phyloP scores from a whole-genome alignment of 495 filamentous ascomycete genomes.

The Evansstolkia leycettana region DNA sequence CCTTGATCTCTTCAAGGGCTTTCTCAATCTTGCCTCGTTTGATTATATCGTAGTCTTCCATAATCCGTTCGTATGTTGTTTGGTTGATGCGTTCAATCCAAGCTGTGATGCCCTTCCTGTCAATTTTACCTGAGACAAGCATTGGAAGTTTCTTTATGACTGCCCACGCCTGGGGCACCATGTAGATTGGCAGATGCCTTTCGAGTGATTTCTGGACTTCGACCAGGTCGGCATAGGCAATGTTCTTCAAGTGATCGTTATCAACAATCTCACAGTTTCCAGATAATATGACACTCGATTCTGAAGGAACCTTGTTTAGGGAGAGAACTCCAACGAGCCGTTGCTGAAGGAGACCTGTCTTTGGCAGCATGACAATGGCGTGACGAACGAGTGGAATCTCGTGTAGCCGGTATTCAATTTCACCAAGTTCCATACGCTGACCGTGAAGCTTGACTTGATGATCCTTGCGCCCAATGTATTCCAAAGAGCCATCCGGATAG shows the following conservation, averaged over 20 bases:
- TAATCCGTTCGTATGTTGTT: conserved; percentile 21
- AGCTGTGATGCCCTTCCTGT: conserved; percentile 30
- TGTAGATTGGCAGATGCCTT: conserved; percentile 30
- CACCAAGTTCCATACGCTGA: conserved; percentile 52
- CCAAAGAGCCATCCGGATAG: conserved; percentile 38
- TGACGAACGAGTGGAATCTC: conserved; percentile 25
- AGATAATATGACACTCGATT: conserved; percentile 19
- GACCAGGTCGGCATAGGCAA: conserved; percentile 16
- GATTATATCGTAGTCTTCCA: conserved; percentile 25
- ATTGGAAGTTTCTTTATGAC: conserved; percentile 31
- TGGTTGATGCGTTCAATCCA: conserved; percentile 33
- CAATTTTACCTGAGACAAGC: conserved; percentile 37
- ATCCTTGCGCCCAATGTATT: conserved; percentile 48
- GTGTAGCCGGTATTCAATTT: conserved; percentile 31
- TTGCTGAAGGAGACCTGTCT: conserved; percentile 22
- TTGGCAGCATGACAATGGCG: conserved; percentile 34
- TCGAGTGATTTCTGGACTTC: conserved; percentile 27
- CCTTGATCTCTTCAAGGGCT: conserved; percentile 12
- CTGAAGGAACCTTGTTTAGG: conserved; percentile 17
- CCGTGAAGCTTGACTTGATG: conserved; percentile 58
- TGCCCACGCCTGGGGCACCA: conserved; percentile 37
- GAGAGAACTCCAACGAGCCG: conserved; percentile 33
- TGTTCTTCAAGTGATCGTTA: conserved; percentile 9
- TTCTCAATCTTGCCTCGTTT: conserved; percentile 16
- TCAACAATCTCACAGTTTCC: conserved; percentile 25